Evolutionary conservation across 2,329 filamentous ascomycete genomes (phyloP), one percentile per base, ranked within the genome.

Genomic region (Calonectria hawksworthii): DNA sequence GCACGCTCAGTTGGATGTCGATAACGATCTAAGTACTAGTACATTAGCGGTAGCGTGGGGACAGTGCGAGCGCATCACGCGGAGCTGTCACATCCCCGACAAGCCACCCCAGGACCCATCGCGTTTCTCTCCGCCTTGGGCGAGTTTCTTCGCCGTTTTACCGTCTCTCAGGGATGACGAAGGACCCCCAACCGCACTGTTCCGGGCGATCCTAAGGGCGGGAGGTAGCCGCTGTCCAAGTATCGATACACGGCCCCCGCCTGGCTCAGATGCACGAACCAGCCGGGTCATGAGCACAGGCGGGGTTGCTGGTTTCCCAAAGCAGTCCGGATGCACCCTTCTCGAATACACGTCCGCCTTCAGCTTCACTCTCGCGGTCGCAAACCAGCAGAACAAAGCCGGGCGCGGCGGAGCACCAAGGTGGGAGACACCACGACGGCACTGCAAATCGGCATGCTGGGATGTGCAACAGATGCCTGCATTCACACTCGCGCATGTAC

Each of bases 281-380:
- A 64, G 65, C 73, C 56, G 77, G 67, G 77, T 81, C 79, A 81
- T 81, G 79, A 79, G 79, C 71, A 50, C 77, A 76, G 56, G 74
- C 77, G 67, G 79, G 78, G 79, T 26, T 61, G 56, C 32, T 77
- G 79, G 78, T 78, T 79, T 61, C 73, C 72, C 54, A 80, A 80
- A 80, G 51, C 61, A 72, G 76, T 66, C 75, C 65, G 50, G 23
- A 41, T 63, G 50, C 52, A 50, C 56, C 32, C 56, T 61, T 38
- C 56, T 61, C 32, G 56, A 59, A 70, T 26, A 59, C 28, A 44
- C 66, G 63, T 59, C 28, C 63, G 51, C 32, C 51, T 38, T 34
- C 50, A 44, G 28, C n/a, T 28, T 63, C 38, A 68, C 59, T 64
- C 71, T 44, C 52, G 8, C 34, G 38, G 26, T 52, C 63, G 61